Conservation (phyloP, 2,329 filamentous ascomycete genomes). For the Beauveria bassiana region DNA sequence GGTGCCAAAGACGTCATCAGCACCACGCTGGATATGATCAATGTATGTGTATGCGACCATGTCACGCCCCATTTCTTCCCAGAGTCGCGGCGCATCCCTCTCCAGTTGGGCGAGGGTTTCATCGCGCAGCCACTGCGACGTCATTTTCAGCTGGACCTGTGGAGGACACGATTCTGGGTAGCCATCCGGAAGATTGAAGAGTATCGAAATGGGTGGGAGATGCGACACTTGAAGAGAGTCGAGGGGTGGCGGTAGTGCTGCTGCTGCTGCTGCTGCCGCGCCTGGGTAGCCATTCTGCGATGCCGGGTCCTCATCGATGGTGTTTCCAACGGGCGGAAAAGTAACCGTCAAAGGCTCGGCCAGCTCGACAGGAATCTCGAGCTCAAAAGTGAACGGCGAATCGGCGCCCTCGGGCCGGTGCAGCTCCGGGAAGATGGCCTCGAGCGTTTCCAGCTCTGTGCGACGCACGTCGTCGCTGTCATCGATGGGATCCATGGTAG, state of each 20-base stretch:
- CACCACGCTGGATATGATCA: conserved; percentile 52
- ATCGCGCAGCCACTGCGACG: conserved; percentile 49
- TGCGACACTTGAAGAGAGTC: conserved; percentile 47
- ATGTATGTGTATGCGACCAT: conserved; percentile 56
- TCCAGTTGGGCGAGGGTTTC: conserved; percentile 42
- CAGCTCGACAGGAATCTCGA: conserved; percentile 52
- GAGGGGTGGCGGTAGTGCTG: conserved; percentile 15
- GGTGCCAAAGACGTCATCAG: conserved; percentile 54
- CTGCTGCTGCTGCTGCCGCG: neutral
- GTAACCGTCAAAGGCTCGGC: conserved; percentile 46
- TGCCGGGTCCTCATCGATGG: conserved; percentile 10
- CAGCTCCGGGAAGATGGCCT: conserved; percentile 61
- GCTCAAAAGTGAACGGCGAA: conserved; percentile 38
- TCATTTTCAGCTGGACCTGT: conserved; percentile 40
- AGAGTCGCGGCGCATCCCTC: conserved; percentile 43
- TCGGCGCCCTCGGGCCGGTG: conserved; percentile 33
- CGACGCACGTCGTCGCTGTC: conserved; percentile 10
- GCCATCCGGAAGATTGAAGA: conserved; percentile 45
- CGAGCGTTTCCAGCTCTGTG: conserved; percentile 17
- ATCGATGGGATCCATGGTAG: conserved; percentile 9
- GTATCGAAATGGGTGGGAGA: conserved; percentile 49
- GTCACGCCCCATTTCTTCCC: conserved; percentile 55
- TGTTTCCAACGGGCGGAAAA: conserved; percentile 39
- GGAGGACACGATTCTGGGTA: conserved; percentile 52
- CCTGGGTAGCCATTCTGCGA: neutral